These are phyloP conservation scores for Solanum hybrid DNA, from an alignment of 305 asterid genomes.

Conservation along the genomic window DNA sequence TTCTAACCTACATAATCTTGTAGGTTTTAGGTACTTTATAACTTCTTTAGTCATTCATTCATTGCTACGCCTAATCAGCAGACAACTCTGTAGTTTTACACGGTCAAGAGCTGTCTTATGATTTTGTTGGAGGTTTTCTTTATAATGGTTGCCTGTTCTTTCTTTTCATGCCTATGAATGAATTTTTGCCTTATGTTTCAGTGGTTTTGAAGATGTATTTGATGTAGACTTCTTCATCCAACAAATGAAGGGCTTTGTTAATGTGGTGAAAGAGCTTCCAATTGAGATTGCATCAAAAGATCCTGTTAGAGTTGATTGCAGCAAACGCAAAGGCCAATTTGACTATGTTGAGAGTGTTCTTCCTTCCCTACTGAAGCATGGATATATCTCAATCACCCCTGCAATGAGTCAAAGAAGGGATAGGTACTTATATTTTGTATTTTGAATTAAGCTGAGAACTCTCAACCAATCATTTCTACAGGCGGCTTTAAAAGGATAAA, in stretches of 20 bases:
- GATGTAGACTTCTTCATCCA: constrained; percentile 85
- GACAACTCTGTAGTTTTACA: background rate
- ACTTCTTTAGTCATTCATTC: background rate
- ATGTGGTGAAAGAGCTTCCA: constrained; percentile 79
- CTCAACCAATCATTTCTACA: background rate
- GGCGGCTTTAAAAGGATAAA: background rate
- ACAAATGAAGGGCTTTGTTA: constrained; percentile 65
- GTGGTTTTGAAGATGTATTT: constrained; percentile 85
- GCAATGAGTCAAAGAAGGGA: constrained; percentile 98
- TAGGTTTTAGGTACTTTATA: background rate
- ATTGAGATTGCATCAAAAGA: constrained; percentile 70
- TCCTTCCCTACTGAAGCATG: constrained; percentile 77
- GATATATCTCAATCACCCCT: constrained; percentile 77
- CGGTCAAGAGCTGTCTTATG: background rate
- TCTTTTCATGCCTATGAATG: background rate
- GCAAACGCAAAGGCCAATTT: constrained; percentile 90
- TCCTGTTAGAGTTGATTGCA: constrained; percentile 86
- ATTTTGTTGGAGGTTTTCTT: background rate
- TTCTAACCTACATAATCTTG: background rate
- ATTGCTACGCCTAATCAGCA: background rate
- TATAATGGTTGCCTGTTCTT: background rate
- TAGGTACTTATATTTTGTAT: constrained; percentile 34
- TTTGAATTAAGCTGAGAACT: background rate
- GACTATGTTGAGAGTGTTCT: constrained; percentile 85
- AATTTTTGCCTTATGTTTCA: constrained; percentile 18